These are phyloP conservation scores for Apiotrichum siamense DNA, from an alignment of 1,284 basidiomycete species.

Conservation along the genomic window DNA sequence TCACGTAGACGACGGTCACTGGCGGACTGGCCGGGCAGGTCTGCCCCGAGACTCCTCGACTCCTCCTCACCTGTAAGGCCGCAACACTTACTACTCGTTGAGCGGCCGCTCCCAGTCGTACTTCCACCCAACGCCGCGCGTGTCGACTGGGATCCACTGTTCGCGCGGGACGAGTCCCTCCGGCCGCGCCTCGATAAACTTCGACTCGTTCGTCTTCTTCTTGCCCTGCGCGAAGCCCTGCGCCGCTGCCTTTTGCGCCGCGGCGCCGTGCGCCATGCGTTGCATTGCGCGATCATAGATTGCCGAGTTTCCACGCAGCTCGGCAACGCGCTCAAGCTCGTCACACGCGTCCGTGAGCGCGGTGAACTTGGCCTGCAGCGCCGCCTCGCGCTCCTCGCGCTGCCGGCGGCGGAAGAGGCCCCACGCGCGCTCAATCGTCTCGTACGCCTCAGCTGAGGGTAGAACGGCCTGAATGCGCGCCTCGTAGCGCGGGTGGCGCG, in stretches of 20 bases:
- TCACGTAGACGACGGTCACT: too few relatives aligned
- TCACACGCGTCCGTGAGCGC: slow-evolving; percentile 75
- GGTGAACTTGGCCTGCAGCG: slow-evolving; percentile 64
- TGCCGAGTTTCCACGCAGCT: slow-evolving; percentile 4
- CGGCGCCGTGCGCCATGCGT: slow-evolving; percentile 52
- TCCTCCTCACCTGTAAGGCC: neutral
- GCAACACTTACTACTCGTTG: slow-evolving; percentile 12
- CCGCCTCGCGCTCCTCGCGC: slow-evolving; percentile 61
- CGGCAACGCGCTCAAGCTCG: slow-evolving; percentile 54
- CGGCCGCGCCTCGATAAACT: slow-evolving; percentile 66
- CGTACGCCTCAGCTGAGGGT: slow-evolving; percentile 78
- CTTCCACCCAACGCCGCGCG: slow-evolving; percentile 42
- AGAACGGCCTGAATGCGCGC: slow-evolving; percentile 66
- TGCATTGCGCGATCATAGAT: slow-evolving; percentile 70
- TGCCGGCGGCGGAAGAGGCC: slow-evolving; percentile 68
- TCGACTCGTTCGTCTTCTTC: slow-evolving; percentile 58
- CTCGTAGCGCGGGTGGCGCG: slow-evolving; percentile 69
- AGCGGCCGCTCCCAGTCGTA: slow-evolving; percentile 41
- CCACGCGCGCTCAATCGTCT: slow-evolving; percentile 91
- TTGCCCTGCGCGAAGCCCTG: slow-evolving; percentile 50
- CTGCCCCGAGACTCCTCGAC: neutral
- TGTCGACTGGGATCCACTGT: slow-evolving; percentile 45
- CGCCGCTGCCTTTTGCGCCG: slow-evolving; percentile 9
- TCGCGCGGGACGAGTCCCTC: slow-evolving; percentile 71
- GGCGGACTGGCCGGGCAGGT: too few relatives aligned